Evolutionary conservation across 192 early-diverging fungal species (phyloP), one percentile per base, ranked within the genome.

Genomic region (Coemansia sp.): DNA sequence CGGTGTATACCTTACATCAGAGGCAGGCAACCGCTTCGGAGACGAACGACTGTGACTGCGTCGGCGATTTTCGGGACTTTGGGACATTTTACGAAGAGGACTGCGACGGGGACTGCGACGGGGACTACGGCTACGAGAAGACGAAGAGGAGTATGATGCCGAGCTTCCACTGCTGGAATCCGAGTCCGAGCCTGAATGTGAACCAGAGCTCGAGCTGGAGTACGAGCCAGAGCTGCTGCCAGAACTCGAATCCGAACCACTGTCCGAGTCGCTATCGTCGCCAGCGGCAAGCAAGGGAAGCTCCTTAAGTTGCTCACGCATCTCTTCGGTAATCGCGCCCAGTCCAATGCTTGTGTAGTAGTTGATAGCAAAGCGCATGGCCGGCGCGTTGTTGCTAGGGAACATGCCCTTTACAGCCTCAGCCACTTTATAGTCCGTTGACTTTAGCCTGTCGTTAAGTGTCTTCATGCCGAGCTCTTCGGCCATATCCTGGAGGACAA

Each of bases 301-400:
- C 54, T 85, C 88, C 72, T 91, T 91, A 29, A 96, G 87, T 73
- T 90, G 89, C 71, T 96, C 96, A 72, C 97, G 91, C 72, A 99
- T 86, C 20, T 97, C 96, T 33, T 96, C 95, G 1, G 96, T 98
- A 54, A 99, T 75, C 2, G 89, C 93, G 72, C 96, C 97, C 33
- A 99, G 77, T 20, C 92, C 94, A 76, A 99, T 97, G 74, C 89
- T 92, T 0, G 95, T 97, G 70, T 94, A 99, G 78, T 96, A 99
- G 76, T 99, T 99, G 88, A 99, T 98, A 12, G 97, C 95, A 79
- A 98, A 98, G 47, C 96, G 91, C 13, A 92, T 95, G 63, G 94
- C 88, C 63, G 90, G 89, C 49, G 94, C 93, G 72, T 91, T 93
- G 72, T 94, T 92, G 57, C 87, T 95, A 13, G 96, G 96, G 75